Conservation (phyloP, 2,329 filamentous ascomycete genomes). For the Tolypocladium ovalisporum region DNA sequence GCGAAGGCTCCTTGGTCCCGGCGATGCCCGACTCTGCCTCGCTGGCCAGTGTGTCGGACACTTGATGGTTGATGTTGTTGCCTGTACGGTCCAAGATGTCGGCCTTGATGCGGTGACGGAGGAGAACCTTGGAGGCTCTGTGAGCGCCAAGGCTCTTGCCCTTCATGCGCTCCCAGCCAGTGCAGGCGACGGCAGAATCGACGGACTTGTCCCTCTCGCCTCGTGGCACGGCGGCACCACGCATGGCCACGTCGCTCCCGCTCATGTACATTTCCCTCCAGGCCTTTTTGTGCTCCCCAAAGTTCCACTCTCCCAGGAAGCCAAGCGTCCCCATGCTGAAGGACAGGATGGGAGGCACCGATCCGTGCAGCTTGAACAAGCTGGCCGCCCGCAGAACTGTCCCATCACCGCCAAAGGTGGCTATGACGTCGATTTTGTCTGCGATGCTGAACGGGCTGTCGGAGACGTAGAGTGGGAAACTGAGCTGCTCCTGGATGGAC, state of each 20-base stretch:
- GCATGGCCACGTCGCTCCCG: conserved; percentile 40
- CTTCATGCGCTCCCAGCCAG: conserved; percentile 59
- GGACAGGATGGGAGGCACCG: conserved; percentile 81
- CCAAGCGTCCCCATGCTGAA: conserved; percentile 97
- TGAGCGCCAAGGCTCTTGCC: conserved; percentile 73
- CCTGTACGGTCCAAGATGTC: conserved; percentile 68
- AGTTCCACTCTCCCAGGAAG: conserved; percentile 95
- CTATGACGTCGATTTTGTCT: conserved; percentile 75
- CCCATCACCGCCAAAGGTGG: conserved; percentile 78
- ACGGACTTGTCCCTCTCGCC: conserved; percentile 14
- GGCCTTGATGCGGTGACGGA: conserved; percentile 79
- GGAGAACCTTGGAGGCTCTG: conserved; percentile 67
- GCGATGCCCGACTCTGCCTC: conserved; percentile 29
- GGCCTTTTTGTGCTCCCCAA: conserved; percentile 81
- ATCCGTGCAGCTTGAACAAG: conserved; percentile 63
- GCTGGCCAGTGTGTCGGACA: conserved; percentile 34
- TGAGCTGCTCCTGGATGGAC: conserved; percentile 57
- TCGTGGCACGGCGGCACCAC: conserved; percentile 28
- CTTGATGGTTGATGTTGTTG: conserved; percentile 41
- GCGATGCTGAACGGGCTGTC: conserved; percentile 46
- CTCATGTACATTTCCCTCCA: conserved; percentile 90
- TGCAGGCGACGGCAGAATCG: conserved; percentile 5
- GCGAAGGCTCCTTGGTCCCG: conserved; percentile 23
- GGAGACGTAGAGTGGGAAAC: conserved; percentile 61
- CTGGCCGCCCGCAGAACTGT: conserved; percentile 26